Percentiles rank a stretch among this genome's conserved stretches.
Conservation (phyloP, 1,284 basidiomycete genomes). For the Papiliotrema nemorosa region DNA sequence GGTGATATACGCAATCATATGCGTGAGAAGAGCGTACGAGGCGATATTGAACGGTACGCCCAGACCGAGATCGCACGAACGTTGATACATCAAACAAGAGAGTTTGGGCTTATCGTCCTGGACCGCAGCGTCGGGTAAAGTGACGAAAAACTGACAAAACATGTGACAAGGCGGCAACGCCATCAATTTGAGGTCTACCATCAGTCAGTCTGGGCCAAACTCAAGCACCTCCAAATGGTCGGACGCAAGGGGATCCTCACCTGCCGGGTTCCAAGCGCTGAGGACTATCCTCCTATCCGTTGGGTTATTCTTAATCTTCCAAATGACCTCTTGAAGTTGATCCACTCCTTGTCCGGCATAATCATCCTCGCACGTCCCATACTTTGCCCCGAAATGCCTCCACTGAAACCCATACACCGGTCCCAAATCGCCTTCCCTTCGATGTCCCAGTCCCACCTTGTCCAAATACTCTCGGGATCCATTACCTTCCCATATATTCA, state of each 20-base stretch:
- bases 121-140: constrained; percentile 58
- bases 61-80: constrained; percentile 93
- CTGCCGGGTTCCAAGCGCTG: constrained; percentile 95
- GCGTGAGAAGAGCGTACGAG: constrained; percentile 90
- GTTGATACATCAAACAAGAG: constrained; percentile 96
- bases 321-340: constrained; percentile 81
- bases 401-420: constrained; percentile 99
- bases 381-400: constrained; percentile 94
- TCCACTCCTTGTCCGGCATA: constrained; percentile 90
- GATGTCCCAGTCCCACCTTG: constrained; percentile 71
- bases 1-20: constrained; percentile 93
- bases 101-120: constrained; percentile 63
- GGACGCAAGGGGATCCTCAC: constrained; percentile 51
- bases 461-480: constrained; percentile 85
- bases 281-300: constrained; percentile 95
- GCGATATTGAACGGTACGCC: constrained; percentile 99
- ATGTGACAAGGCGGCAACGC: constrained; percentile 97
- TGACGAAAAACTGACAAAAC: constrained; percentile 98
- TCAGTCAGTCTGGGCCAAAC: neutral
- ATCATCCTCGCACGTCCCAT: constrained; percentile 73
- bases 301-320: constrained; percentile 88
- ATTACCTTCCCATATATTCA: constrained; percentile 98
- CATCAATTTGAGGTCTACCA: constrained; percentile 81
- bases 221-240: too few relatives aligned
- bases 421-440: constrained; percentile 89